Evolutionary conservation across 768 basidiomycete genomes (phyloP).

Genomic region (Multifurca ochricompacta): DNA sequence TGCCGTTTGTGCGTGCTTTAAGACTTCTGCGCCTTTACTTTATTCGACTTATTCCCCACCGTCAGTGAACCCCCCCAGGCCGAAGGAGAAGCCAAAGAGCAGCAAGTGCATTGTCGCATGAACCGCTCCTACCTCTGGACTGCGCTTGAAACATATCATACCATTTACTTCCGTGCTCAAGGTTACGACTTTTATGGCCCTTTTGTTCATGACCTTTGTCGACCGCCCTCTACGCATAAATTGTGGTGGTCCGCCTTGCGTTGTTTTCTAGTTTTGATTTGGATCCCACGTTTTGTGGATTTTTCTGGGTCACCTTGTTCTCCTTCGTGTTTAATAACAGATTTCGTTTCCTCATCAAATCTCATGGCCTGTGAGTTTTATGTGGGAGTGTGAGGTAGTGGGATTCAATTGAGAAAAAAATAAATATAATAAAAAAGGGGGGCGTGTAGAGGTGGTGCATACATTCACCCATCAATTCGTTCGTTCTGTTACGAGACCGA

Average conservation of each 20-base stretch:
- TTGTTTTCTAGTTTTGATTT: conserved; percentile 7
- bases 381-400: not conserved
- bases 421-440: too few relatives aligned
- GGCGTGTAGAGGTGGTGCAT: too few relatives aligned
- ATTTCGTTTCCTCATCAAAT: conserved; percentile 8
- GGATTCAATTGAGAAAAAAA: not conserved
- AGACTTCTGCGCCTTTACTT: not conserved
- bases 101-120: conserved; percentile 60
- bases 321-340: conserved; percentile 17
- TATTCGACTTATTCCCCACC: not conserved
- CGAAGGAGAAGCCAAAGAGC: conserved; percentile 43
- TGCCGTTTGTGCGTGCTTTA: conserved; percentile 69
- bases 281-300: conserved; percentile 7
- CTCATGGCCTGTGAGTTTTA: conserved; percentile 1
- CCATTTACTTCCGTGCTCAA: conserved; percentile 64
- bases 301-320: conserved; percentile 2
- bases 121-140: conserved; percentile 15
- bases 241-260: conserved; percentile 13
- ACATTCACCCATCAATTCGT: too few relatives aligned
- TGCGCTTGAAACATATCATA: conserved; percentile 39
- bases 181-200: conserved; percentile 55
- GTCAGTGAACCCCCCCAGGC: conserved; percentile 70
- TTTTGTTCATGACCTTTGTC: conserved; percentile 17
- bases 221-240: conserved; percentile 25
- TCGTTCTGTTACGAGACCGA: too few relatives aligned